Evolutionary conservation across 495 filamentous ascomycete species (phyloP), one percentile per base, ranked within the genome.

Genomic region (Oidiodendron maius): DNA sequence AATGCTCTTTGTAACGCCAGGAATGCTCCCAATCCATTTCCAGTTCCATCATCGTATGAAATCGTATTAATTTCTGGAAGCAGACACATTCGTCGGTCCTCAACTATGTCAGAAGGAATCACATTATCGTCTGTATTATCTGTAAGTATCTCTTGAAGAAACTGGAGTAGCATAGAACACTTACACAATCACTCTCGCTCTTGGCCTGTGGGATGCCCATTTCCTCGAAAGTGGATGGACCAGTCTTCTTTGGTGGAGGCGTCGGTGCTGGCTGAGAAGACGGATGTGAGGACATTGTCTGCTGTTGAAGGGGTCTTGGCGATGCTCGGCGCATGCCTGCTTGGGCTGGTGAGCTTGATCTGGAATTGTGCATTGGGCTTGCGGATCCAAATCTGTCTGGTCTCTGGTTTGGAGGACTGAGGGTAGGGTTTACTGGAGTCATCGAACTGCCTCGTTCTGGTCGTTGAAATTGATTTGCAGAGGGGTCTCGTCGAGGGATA

Each of bases 191-290:
- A 52, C 76, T 77, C 26, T 95, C 86, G 50, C 84, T 76, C 63
- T 88, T 86, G 23, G 72, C 81, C 55, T 77, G 73, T 12, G 88
- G 86, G 54, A 98, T 89, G 44, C 91, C 91, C 93, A 98, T 98
- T 61, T 91, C 90, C 60, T 96, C 91, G 62, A 98, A 98, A 2
- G 93, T 98, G 63, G 94, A 88, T 3, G 93, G 93, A 9, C 94
- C 93, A 62, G 88, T 86, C 26, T 54, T 55, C 36, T 54, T 58
- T 10, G 50, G 48, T 44, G 55, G 30, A 10, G 38, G 38, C 20
- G 21, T 5, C 10, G 46, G 44, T 10, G 20, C 16, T 4, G 51
- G 38, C 8, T 40, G 40, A 11, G 46, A 38, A 9, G 49, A 41
- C 22, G 50, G 13, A 6, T 36, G 28, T 17, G 45, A 23, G 15